Conservation (phyloP, 2,329 filamentous ascomycete species). For the Pseudogymnoascus destructans region DNA sequence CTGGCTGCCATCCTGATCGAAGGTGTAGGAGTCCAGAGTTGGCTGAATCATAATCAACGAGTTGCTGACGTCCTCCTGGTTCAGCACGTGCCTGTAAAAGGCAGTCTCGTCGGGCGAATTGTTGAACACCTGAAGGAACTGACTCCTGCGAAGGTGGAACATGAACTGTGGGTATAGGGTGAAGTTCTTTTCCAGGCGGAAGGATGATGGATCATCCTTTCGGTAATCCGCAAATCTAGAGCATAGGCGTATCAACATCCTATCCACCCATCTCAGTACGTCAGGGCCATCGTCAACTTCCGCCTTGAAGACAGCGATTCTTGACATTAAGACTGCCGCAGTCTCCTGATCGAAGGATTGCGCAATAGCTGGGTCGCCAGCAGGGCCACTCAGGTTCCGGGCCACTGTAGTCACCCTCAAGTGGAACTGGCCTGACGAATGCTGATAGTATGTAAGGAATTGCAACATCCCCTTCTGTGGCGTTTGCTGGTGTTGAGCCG, state of each 20-base stretch:
- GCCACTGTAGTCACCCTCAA: slow-evolving; percentile 90
- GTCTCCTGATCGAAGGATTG: slow-evolving; percentile 98
- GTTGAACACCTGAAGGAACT: slow-evolving; percentile 98
- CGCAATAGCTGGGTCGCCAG: slow-evolving; percentile 85
- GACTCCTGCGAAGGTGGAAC: slow-evolving; percentile 94
- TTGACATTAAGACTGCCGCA: slow-evolving; percentile 94
- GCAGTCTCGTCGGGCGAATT: slow-evolving; percentile 98
- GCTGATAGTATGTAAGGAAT: slow-evolving; percentile 97
- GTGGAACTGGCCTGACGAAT: slow-evolving; percentile 92
- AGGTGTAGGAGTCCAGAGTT: slow-evolving; percentile 91
- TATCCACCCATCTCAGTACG: slow-evolving; percentile 92
- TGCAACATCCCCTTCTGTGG: slow-evolving; percentile 94
- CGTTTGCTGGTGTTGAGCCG: slow-evolving; percentile 70
- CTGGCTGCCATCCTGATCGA: slow-evolving; percentile 84
- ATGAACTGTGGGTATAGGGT: slow-evolving; percentile 98
- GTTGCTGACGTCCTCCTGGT: slow-evolving; percentile 94
- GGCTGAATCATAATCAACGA: slow-evolving; percentile 98
- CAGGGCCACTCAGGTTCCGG: slow-evolving; percentile 79
- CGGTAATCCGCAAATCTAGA: slow-evolving; percentile 95
- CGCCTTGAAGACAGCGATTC: slow-evolving; percentile 97
- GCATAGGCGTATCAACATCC: slow-evolving; percentile 94
- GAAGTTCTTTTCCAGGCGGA: slow-evolving; percentile 96
- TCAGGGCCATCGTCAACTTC: slow-evolving; percentile 98
- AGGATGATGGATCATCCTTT: slow-evolving; percentile 95
- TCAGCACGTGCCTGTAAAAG: slow-evolving; percentile 95